Evolutionary conservation across 768 basidiomycete species (phyloP), one percentile per base, ranked within the genome.

Genomic region (Cyclocybe aegerita): DNA sequence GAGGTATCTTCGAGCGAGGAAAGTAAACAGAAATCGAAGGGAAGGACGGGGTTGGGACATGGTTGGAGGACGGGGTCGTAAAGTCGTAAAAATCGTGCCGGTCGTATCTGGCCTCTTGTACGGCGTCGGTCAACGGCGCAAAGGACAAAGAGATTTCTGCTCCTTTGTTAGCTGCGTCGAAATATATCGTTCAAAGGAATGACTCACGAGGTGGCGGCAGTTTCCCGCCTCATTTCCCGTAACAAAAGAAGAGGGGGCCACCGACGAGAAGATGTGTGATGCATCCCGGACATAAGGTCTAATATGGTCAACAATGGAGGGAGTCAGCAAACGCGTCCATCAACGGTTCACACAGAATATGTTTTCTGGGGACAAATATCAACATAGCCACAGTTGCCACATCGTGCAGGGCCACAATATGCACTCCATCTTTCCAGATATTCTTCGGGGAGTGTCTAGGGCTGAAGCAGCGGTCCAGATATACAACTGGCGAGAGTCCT

Each of bases 11-110:
- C 74, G 70, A 1, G 83, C 72, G 55, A 86, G 71, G 59, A 85
- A 78, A 8, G 82, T 80, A 62, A 89, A 92, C 47, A 93, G 79
- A 5, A 86, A 75, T 38, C 74, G 71, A 55, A 88, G 72, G 1
- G 82, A 79, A 0, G 88, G 85, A 48, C 71, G 35, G 7, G 50
- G 50, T 4, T 7, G 30, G 43, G 35, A 10, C 35, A 29, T 10
- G 17, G 7, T 40, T 43, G 40, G 46, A 42, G 40, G 23, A 30
- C 16, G 14, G 35, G 14, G 46, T 53, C 35, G 37, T 36, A 16
- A 42, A 11, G 34, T 52, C 50, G 45, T 43, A 39, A 43, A 34
- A 12, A 15, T 37, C 36, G 36, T 37, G 36, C 15, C 7, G 36
- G 7, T 11, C 36, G 15, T 37, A 15, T 37, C 36, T 11, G 41